Evolutionary conservation across 2,329 filamentous ascomycete genomes (phyloP).

Genomic region (Apiospora saccharicola): DNA sequence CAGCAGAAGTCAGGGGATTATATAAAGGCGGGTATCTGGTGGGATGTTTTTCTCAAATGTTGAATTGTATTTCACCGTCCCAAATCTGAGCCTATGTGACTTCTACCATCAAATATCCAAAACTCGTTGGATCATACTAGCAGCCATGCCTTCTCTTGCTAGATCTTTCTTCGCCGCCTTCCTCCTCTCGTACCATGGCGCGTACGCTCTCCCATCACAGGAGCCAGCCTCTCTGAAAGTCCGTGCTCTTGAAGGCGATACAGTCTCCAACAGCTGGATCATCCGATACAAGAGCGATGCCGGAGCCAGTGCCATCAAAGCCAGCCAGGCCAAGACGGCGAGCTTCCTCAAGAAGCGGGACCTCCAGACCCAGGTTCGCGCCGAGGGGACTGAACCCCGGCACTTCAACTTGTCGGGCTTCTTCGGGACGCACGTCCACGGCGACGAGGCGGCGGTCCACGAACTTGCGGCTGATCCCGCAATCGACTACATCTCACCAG

Average conservation of each 20-base stretch:
- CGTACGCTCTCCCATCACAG: not conserved
- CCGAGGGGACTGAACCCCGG: not conserved
- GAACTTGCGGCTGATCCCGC: not conserved
- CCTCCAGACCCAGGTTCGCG: not conserved
- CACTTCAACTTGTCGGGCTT: not conserved
- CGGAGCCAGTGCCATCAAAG: not conserved
- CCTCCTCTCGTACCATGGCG: not conserved
- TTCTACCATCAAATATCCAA: not conserved
- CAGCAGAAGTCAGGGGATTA: not conserved
- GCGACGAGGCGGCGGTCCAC: not conserved
- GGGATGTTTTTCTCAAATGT: not conserved
- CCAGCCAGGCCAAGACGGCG: slow-evolving; percentile 4
- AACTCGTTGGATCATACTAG: not conserved
- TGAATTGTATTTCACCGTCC: not conserved
- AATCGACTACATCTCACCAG: not conserved
- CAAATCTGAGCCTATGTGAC: too few relatives aligned
- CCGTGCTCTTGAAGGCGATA: not conserved
- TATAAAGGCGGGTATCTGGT: not conserved
- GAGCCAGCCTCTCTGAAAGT: not conserved
- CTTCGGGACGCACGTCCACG: not conserved
- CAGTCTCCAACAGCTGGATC: not conserved
- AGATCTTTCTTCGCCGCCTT: not conserved
- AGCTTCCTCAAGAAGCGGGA: not conserved
- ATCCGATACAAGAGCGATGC: not conserved
- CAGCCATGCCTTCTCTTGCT: not conserved